These are phyloP conservation scores for Neurospora sublineolata DNA, from an alignment of 495 filamentous ascomycete species.

Conservation along the genomic window DNA sequence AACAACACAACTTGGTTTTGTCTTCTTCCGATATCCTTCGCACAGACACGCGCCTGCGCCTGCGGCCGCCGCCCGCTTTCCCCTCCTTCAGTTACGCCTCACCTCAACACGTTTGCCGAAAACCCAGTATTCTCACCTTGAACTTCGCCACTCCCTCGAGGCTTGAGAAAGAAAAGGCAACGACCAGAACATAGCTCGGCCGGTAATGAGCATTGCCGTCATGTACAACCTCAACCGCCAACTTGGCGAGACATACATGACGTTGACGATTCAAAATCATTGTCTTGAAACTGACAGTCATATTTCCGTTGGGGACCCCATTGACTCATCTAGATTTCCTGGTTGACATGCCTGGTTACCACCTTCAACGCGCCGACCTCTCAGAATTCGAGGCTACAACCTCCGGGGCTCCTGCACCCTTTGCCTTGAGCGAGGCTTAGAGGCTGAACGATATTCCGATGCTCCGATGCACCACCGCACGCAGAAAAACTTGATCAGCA, in stretches of 20 bases:
- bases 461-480: background rate
- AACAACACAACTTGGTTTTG: background rate
- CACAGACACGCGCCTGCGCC: background rate
- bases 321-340: background rate
- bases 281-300: background rate
- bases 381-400: background rate
- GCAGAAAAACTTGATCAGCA: background rate
- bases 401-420: background rate
- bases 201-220: background rate
- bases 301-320: background rate
- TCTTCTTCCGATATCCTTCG: background rate
- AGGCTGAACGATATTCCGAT: background rate
- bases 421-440: background rate
- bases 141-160: background rate
- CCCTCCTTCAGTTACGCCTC: background rate
- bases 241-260: background rate
- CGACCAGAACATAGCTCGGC: background rate
- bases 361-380: background rate
- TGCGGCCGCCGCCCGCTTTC: background rate
- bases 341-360: background rate
- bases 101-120: background rate
- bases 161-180: background rate
- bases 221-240: background rate
- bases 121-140: background rate
- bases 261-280: background rate